Percentiles rank a stretch among this genome's conserved stretches.
Conservation (phyloP, 2,329 filamentous ascomycete species). For the Colletotrichum aenigma region DNA sequence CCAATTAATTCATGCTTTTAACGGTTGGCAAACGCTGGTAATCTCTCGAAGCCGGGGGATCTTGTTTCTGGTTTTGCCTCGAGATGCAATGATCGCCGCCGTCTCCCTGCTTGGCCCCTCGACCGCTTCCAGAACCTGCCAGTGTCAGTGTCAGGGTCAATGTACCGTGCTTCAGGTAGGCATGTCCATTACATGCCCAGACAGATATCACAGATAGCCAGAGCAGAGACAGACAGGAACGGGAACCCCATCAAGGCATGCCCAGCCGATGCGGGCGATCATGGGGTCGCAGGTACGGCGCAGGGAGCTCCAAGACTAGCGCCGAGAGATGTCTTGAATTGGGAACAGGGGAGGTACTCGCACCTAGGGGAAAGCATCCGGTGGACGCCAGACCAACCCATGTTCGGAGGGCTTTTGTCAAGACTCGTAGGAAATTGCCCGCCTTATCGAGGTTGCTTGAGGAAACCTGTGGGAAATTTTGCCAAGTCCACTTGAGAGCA, state of each 20-base stretch:
- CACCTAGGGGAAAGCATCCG: neutral
- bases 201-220: neutral
- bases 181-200: neutral
- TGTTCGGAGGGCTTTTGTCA: neutral
- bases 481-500: neutral
- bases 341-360: neutral
- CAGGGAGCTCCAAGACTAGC: slow-evolving; percentile 5
- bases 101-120: neutral
- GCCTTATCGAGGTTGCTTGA: neutral
- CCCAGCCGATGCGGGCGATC: slow-evolving; percentile 17
- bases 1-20: neutral
- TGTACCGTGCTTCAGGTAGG: neutral
- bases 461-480: neutral
- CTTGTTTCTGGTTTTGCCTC: neutral
- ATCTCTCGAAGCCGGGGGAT: neutral
- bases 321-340: slow-evolving; percentile 3
- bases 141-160: neutral
- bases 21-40: neutral
- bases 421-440: neutral
- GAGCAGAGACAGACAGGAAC: neutral
- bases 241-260: slow-evolving; percentile 13
- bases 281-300: slow-evolving; percentile 15
- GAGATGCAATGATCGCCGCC: neutral
- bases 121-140: neutral
- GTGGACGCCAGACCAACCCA: neutral